Evolutionary conservation across 2,329 filamentous ascomycete genomes (phyloP), one percentile per base, ranked within the genome.

Genomic region (Aureobasidium uvarum): DNA sequence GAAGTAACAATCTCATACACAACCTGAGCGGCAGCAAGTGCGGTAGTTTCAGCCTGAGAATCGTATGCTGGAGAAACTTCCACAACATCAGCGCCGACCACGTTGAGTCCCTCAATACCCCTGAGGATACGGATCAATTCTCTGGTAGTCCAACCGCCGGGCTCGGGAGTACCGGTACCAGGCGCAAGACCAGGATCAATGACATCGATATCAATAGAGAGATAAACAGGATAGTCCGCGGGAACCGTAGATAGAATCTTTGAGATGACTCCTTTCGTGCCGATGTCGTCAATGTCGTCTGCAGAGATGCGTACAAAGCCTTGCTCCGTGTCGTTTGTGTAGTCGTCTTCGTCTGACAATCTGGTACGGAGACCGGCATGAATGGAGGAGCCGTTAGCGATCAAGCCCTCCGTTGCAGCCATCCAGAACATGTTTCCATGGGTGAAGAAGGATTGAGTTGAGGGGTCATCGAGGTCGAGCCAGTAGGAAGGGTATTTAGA

Each of bases 351-450:
- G 71, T 84, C 88, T 0, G 85, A 86, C 5, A 96, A 81, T 1
- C 91, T 83, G 0, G 91, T 96, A 51, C 92, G 87, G 59, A 96
- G 80, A 1, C 92, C 92, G 0, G 91, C 92, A 75, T 96, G 92
- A 6, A 95, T 90, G 25, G 86, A 90, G 0, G 85, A 88, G 16
- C 81, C 79, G 75, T 94, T 93, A 67, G 85, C 82, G 66, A 96
- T 87, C 31, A 96, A 79, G 0, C 90, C 91, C 75, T 96, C 92
- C 36, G 87, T 86, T 56, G 88, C 87, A 6, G 92, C 92, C 70
- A 94, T 84, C 89, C 91, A 94, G 82, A 96, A 96, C 87, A 96
- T 95, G 70, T 86, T 91, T 5, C 93, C 92, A 76, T 96, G 92
- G 73, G 88, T 96, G 80, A 96, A 95, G 70, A 88, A 85, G 2